phyloP scores from a whole-genome alignment of 768 basidiomycete genomes.

The Suillus variegatus region DNA sequence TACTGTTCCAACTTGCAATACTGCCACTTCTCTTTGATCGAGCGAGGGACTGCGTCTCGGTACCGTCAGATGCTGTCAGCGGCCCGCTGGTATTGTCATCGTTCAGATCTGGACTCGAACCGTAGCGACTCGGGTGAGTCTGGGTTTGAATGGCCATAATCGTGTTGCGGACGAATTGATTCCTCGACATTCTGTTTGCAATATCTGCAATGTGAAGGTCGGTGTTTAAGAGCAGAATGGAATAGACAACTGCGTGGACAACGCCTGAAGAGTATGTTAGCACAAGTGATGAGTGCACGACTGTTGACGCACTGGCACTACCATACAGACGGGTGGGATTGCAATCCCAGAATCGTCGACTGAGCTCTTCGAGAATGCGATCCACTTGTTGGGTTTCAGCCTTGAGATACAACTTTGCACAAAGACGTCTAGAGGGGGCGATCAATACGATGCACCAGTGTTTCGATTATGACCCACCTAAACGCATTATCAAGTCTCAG shows the following conservation, averaged over 20 bases:
- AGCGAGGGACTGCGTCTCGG: constrained; percentile 44
- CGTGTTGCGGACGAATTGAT: constrained; percentile 92
- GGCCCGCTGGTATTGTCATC: constrained; percentile 69
- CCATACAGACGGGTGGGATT: constrained; percentile 83
- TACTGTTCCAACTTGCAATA: constrained; percentile 82
- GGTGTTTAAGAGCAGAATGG: constrained; percentile 91
- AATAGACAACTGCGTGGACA: constrained; percentile 94
- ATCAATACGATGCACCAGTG: neutral
- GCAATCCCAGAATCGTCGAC: constrained; percentile 87
- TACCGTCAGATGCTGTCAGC: constrained; percentile 56
- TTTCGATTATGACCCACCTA: constrained; percentile 48
- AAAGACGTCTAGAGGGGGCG: constrained; percentile 61
- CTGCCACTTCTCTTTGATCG: constrained; percentile 81
- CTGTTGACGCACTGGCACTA: constrained; percentile 66
- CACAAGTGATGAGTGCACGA: neutral
- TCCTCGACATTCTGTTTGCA: constrained; percentile 84
- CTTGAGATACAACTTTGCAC: constrained; percentile 89
- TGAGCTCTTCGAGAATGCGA: constrained; percentile 91
- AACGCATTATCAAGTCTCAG: constrained; percentile 88
- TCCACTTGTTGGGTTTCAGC: constrained; percentile 98
- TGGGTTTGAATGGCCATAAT: constrained; percentile 84
- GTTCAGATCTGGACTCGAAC: constrained; percentile 63
- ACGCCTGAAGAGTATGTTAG: constrained; percentile 54
- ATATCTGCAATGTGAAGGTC: constrained; percentile 97
- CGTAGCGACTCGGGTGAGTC: constrained; percentile 53